Evolutionary conservation across 495 filamentous ascomycete genomes (phyloP).

Genomic region (Talaromyces trachyspermus): DNA sequence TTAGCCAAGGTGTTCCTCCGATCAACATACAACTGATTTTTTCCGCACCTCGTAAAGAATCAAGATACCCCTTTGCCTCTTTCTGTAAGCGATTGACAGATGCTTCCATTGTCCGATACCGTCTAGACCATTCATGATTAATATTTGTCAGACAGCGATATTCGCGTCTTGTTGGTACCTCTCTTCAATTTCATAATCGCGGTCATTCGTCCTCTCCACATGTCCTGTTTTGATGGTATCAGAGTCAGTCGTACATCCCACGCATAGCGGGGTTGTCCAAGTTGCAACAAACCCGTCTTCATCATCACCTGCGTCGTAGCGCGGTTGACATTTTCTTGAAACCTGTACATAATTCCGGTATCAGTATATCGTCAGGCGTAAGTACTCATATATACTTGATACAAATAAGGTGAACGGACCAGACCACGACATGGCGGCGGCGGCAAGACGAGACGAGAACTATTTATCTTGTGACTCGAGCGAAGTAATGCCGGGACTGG

Average conservation of each 20-base stretch:
- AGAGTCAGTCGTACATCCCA: conserved; percentile 14
- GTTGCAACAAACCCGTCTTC: conserved; percentile 71
- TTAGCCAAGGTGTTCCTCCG: neutral
- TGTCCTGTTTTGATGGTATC: conserved; percentile 57
- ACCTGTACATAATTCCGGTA: conserved; percentile 51
- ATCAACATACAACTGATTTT: neutral
- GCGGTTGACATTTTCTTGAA: conserved; percentile 99
- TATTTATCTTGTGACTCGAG: too few relatives aligned
- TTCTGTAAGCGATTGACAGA: conserved; percentile 88
- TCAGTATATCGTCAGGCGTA: too few relatives aligned
- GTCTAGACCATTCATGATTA: conserved; percentile 37
- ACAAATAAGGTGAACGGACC: conserved; percentile 28
- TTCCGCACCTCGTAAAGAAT: conserved; percentile 75
- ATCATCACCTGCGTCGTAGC: conserved; percentile 99
- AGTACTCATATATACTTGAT: too few relatives aligned
- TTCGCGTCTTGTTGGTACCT: conserved; percentile 46
- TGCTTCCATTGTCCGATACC: conserved; percentile 93
- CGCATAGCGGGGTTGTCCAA: neutral
- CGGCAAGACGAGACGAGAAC: too few relatives aligned
- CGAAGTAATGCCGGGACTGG: too few relatives aligned
- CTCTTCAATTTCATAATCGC: conserved; percentile 97
- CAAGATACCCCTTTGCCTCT: conserved; percentile 94
- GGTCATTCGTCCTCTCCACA: conserved; percentile 96
- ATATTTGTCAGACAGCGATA: neutral
- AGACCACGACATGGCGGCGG: conserved; percentile 53